Conservation (phyloP, 1,139 yeast genomes). For the Geotrichum restrictum region DNA sequence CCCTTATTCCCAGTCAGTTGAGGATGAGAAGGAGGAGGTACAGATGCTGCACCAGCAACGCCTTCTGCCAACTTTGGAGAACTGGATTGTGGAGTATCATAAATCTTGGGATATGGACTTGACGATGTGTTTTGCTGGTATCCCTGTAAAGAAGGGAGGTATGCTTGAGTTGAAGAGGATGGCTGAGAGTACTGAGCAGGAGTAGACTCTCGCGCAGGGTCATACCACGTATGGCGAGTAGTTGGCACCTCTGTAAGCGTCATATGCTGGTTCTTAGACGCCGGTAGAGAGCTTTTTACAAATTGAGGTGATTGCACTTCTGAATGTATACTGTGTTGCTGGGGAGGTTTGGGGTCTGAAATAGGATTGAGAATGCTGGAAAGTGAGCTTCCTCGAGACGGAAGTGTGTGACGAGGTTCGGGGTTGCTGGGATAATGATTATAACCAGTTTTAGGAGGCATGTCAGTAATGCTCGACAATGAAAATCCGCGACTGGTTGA, state of each 20-base stretch:
- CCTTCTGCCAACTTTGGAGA: not conserved
- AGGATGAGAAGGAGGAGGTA: not conserved
- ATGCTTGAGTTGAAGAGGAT: constrained; percentile 7
- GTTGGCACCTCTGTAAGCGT: not conserved
- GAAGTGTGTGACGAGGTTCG: not conserved
- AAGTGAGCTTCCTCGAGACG: constrained; percentile 16
- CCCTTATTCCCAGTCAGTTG: too few species aligned
- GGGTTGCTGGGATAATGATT: not conserved
- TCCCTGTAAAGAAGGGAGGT: constrained; percentile 15
- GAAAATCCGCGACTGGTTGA: constrained; percentile 1
- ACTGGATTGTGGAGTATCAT: constrained; percentile 1
- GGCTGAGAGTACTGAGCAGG: constrained; percentile 5
- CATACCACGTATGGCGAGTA: constrained; percentile 3
- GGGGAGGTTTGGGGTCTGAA: constrained; percentile 2
- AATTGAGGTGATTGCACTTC: too few species aligned
- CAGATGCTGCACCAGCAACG: not conserved
- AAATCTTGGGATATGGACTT: constrained; percentile 4
- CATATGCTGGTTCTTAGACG: too few species aligned
- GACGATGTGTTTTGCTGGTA: not conserved
- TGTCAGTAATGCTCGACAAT: constrained; percentile 13
- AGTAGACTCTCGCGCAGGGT: constrained; percentile 8
- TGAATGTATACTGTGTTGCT: too few species aligned
- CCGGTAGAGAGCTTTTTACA: too few species aligned
- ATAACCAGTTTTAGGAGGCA: constrained; percentile 5
- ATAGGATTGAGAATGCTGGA: constrained; percentile 18